Evolutionary conservation across 352 stramenopile species (phyloP), one percentile per base, ranked within the genome.

Genomic region (Discostella stelligera): DNA sequence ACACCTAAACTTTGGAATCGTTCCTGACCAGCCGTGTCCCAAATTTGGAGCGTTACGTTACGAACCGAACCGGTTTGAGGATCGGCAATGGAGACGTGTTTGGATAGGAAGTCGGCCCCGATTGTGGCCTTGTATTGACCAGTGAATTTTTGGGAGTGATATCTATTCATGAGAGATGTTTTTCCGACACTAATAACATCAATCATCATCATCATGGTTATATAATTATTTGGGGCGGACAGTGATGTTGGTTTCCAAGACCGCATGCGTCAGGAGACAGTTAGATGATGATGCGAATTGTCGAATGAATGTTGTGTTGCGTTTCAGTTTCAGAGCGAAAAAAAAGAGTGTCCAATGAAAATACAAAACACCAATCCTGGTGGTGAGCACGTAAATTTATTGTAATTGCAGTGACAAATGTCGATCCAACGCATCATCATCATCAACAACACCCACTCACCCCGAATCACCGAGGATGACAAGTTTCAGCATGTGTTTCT

Each of bases 121-220:
- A 99, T 99, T 4, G 97, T 99, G 20, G 97, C 96, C 81, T 99
- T 99, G 91, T 99, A 99, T 89, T 98, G 96, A 70, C 95, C 97
- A 37, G 94, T 97, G 86, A 99, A 99, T 84, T 97, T 98, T 74
- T 98, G 94, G 68, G 98, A 98, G 69, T 98, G 95, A 87, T 98
- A 99, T 82, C 98, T 96, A 88, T 98, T 98, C 97, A 99, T 99
- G 37, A 99, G 88, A 54, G 95, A 98, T 53, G 97, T 99, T 90
- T 99, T 99, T 65, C 97, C 97, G 30, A 99, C 97, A 50, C 96
- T 98, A 23, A 18, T 41, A 59, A 37, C 14, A n/a, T 32, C 27
- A 2, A 32, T 32, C 27, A 32, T n/a, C n/a, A n/a, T n/a, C n/a
- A n/a, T n/a, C n/a, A n/a, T n/a, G n/a, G n/a, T n/a, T n/a, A n/a